These are phyloP conservation scores for Urochloa ruziziensis DNA, from an alignment of 176 grass and related monocot species.

Conservation along the genomic window DNA sequence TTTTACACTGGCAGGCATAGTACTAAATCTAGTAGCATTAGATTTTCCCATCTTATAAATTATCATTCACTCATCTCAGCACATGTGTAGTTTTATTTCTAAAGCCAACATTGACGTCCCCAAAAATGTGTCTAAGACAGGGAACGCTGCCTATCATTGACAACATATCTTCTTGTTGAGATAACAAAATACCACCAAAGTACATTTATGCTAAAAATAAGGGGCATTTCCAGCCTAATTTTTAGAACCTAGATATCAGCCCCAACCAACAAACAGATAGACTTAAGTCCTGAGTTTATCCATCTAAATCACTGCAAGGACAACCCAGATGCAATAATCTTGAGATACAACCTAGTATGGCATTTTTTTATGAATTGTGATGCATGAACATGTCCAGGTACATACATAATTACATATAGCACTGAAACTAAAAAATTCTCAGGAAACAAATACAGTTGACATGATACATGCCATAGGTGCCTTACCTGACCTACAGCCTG, in stretches of 20 bases:
- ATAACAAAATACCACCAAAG: background rate
- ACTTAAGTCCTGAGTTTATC: background rate
- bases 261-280: background rate
- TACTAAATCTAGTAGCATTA: background rate
- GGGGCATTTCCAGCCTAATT: background rate
- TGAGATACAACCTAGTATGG: background rate
- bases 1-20: background rate
- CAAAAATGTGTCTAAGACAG: background rate
- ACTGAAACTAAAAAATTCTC: background rate
- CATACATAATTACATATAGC: background rate
- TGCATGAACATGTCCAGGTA: background rate
- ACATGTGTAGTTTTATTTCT: background rate
- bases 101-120: background rate
- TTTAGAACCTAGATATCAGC: background rate
- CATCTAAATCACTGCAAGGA: background rate
- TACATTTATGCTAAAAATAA: background rate
- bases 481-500: constrained; percentile 78
- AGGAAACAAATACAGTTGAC: constrained; percentile 7
- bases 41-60: background rate
- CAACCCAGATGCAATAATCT: constrained; percentile 2
- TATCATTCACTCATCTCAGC: background rate
- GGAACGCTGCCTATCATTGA: background rate
- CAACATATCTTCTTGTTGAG: background rate
- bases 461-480: background rate
- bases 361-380: background rate